phyloP scores from a whole-genome alignment of 2,329 filamentous ascomycete genomes.

The Incumbomyces lentus region DNA sequence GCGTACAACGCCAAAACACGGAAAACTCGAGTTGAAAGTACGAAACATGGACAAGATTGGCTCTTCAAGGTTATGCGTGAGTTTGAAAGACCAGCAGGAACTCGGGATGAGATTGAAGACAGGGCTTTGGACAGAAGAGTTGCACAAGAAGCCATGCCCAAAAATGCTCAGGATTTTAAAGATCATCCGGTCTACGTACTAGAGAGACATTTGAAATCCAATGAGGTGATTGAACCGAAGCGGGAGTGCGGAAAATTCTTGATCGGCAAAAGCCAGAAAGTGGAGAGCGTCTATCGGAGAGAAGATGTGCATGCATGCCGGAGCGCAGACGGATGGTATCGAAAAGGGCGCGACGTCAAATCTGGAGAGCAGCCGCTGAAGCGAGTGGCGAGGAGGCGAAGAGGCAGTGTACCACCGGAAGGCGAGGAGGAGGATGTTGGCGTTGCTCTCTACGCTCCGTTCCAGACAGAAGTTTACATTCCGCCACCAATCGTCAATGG shows the following conservation, averaged over 20 bases:
- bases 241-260: constrained; percentile 67
- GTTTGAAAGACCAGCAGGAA: constrained; percentile 36
- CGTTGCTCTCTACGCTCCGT: constrained; percentile 48
- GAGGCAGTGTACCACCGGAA: constrained; percentile 24
- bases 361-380: constrained; percentile 73
- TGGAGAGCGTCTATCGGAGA: constrained; percentile 75
- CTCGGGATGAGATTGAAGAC: constrained; percentile 76
- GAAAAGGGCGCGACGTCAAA: constrained; percentile 69
- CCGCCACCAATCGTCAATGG: constrained; percentile 68
- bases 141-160: constrained; percentile 71
- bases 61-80: constrained; percentile 37
- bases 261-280: constrained; percentile 42
- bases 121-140: constrained; percentile 62
- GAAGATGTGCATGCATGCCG: constrained; percentile 68
- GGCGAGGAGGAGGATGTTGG: constrained; percentile 40
- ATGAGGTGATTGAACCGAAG: constrained; percentile 70
- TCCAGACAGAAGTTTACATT: constrained; percentile 59
- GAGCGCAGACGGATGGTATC: constrained; percentile 83
- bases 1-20: constrained; percentile 85
- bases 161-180: constrained; percentile 78
- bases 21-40: constrained; percentile 64
- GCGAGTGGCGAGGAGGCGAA: constrained; percentile 44
- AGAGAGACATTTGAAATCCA: constrained; percentile 69
- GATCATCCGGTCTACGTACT: constrained; percentile 75
- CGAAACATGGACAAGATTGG: constrained; percentile 47